Base-by-base conservation (phyloP, 257 asterid species). In the Solanum medicagineum region DNA sequence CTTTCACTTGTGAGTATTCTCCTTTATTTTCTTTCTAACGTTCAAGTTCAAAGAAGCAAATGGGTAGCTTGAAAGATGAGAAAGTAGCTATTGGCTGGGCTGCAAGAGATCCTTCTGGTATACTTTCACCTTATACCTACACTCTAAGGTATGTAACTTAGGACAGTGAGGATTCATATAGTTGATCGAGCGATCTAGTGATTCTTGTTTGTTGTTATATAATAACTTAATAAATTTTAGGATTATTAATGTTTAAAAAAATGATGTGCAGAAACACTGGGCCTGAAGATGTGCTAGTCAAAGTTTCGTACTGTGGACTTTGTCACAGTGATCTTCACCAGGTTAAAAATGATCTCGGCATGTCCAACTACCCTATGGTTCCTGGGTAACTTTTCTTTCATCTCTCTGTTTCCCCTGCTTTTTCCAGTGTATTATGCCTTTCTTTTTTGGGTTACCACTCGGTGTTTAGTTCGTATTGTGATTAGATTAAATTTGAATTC, bases 331-430 rank as follows among this genome's bases (percentile, higher is more conserved):
- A 96, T 84, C 36, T 96, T 90, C 98, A 96, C 80, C 98, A 96
- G 89, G 22, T 90, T 83, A 96, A 96, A 85, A 96, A 96, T 88
- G 97, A 96, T 56, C 98, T 96, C 45, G 98, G 99, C 93, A 93
- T 91, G 97, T 96, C 98, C 89, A 93, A 91, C 68, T 96, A 93
- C 87, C 98, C 98, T 84, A 93, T 96, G 98, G 99, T 96, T 87
- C 99, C 99, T 2, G 99, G 99, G 99, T 96, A 96, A 4, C 8
- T 79, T 10, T 7, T 68, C 16, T 86, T 51, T 22, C 56, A 63
- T 62, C 11, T 42, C 29, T 56, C 40, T 82, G 45, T 26, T 80
- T 22, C 12, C 26, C 68, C 81, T 85, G 80, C 6, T 17, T 62
- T 49, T 40, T 70, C 32, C n/a, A 29, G 42, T 8, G 44, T 73